Percentiles rank a stretch among this genome's conserved stretches.
Conservation (phyloP, 345 rosid species). For the Murraya koenigii region DNA sequence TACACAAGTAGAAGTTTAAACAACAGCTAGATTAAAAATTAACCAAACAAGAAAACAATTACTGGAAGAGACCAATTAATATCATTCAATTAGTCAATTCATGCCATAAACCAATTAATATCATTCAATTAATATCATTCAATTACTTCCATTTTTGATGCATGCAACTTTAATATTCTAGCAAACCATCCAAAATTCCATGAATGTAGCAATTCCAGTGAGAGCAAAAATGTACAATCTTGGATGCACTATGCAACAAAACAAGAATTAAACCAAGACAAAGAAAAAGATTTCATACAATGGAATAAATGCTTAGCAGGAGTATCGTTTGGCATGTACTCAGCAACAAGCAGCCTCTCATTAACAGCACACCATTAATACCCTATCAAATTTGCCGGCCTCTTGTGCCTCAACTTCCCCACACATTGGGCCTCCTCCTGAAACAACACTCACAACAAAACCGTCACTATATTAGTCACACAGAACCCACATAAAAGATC, state of each 20-base stretch:
- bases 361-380: slow-evolving; percentile 97
- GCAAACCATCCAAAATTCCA: neutral
- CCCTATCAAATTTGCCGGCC: slow-evolving; percentile 90
- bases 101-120: too few relatives aligned
- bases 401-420: slow-evolving; percentile 81
- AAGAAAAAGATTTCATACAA: slow-evolving; percentile 37
- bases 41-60: neutral
- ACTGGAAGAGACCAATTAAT: too few relatives aligned
- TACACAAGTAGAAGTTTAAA: neutral
- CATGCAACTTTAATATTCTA: neutral
- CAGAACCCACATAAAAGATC: neutral
- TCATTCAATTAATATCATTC: too few relatives aligned
- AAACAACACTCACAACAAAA: neutral
- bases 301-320: slow-evolving; percentile 95
- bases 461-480: slow-evolving; percentile 25
- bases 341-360: slow-evolving; percentile 95
- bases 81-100: too few relatives aligned
- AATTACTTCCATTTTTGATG: too few relatives aligned
- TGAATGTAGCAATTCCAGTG: slow-evolving; percentile 32
- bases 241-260: neutral
- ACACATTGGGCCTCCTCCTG: slow-evolving; percentile 94
- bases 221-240: neutral
- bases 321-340: slow-evolving; percentile 94
- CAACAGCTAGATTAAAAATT: neutral
- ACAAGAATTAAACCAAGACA: neutral